Base-by-base conservation (phyloP, 495 filamentous ascomycete species). In the Daldinia grandis region DNA sequence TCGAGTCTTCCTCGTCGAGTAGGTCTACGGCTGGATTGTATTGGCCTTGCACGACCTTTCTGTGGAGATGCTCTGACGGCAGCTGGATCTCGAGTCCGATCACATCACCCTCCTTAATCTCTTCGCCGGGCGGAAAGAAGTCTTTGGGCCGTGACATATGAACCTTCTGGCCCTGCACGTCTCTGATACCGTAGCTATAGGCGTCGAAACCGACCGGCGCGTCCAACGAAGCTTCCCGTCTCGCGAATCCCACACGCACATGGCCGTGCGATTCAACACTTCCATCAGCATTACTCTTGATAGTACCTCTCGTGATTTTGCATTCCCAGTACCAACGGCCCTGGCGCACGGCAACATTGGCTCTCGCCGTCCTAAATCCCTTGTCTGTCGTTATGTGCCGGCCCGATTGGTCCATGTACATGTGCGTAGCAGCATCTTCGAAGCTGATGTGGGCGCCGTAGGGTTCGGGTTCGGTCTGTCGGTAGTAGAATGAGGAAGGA, bases 311-410 rank as follows among this genome's bases (percentile, higher is more conserved):
- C 9, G 94, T 87, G 44, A 99, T 88, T 68, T 91, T 93, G 77
- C 94, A 94, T 79, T 99, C 96, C 82, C 92, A 98, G 76, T 97
- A 99, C 82, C 90, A 94, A 17, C 91, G 85, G 1, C 96, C 96
- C 79, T 98, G 92, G n/a, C 96, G 83, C 6, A 93, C 92, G 37
- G 91, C 91, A 0, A 98, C 92, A 76, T 98, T 99, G 12, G 93
- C 93, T 49, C 94, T 89, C 0, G 90, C 89, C 87, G 93, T 92
- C 19, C 92, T 83, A 79, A 91, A 95, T 1, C 92, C 92, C 76
- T 94, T 94, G 57, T 93, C 87, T 24, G 91, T 91, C 0, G 91
- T 92, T 61, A 93, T 81, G 27, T 88, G 85, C 4, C 78, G 85
- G 5, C 86, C 88, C 14, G 78, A 77, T 57, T 84, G 76, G 76